A percentile compares a stretch with the other conserved stretches of the same genome.
phyloP scores from a whole-genome alignment of 441 rosid species.

The Populus trichocarpa region DNA sequence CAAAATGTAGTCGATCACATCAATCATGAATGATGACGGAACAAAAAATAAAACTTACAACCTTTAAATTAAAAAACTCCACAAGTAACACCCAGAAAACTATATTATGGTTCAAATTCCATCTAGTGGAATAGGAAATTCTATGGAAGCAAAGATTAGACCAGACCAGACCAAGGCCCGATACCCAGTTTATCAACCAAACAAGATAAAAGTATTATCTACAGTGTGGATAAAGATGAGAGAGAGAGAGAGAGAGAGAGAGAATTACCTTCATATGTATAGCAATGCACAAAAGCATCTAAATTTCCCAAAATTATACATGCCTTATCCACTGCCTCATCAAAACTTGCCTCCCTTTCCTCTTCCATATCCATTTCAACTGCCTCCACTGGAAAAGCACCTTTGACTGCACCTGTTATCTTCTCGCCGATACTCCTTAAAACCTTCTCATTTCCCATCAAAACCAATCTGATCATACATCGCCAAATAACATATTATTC shows the following conservation, averaged over 20 bases:
- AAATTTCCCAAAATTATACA: slow-evolving; percentile 46
- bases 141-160: no score
- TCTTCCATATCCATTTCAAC: slow-evolving; percentile 75
- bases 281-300: slow-evolving; percentile 77
- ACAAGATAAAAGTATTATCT: neutral
- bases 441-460: slow-evolving; percentile 65
- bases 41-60: no score
- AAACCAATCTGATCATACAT: slow-evolving; percentile 49
- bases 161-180: no score
- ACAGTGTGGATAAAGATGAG: neutral
- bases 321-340: slow-evolving; percentile 68
- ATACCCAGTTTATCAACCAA: neutral
- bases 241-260: neutral
- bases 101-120: no score
- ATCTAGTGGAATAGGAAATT: no score
- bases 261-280: slow-evolving; percentile 55
- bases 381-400: slow-evolving; percentile 37
- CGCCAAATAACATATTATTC: neutral
- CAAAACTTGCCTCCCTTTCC: slow-evolving; percentile 50
- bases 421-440: slow-evolving; percentile 39
- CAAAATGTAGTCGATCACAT: neutral
- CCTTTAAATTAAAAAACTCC: neutral
- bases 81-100: neutral
- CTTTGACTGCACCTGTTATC: slow-evolving; percentile 33
- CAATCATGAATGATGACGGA: no score